Percentiles rank a stretch among this genome's conserved stretches.
These are phyloP conservation scores for Aspergillus oerlinghausenensis DNA, from an alignment of 2,329 filamentous ascomycete genomes.

Conservation along the genomic window DNA sequence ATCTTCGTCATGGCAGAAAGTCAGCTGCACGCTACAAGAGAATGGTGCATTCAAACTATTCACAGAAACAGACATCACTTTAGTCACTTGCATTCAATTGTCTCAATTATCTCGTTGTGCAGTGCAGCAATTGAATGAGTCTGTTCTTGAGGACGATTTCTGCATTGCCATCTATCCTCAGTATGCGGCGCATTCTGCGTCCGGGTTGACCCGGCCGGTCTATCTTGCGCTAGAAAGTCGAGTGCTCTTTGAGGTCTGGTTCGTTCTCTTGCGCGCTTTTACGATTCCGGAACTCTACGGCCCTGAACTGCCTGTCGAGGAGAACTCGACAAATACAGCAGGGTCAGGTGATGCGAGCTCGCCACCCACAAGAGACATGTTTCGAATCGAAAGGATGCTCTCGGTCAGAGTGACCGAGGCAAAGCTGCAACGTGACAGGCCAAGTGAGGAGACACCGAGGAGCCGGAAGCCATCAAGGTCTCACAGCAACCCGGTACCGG, in stretches of 20 bases:
- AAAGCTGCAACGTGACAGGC: constrained; percentile 44
- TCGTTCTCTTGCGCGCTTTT: constrained; percentile 84
- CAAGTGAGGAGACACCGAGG: constrained; percentile 28
- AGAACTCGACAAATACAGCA: constrained; percentile 42
- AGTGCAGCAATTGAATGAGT: constrained; percentile 83
- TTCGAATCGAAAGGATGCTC: constrained; percentile 60
- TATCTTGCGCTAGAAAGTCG: constrained; percentile 83
- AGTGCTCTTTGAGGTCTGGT: constrained; percentile 95
- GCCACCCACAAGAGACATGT: constrained; percentile 53
- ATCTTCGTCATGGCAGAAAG: constrained; percentile 71
- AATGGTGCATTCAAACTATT: constrained; percentile 92
- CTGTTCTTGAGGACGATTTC: constrained; percentile 86
- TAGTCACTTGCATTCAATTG: constrained; percentile 79
- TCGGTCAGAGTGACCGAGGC: constrained; percentile 59
- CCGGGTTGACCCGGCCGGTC: constrained; percentile 77
- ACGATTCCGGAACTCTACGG: constrained; percentile 88
- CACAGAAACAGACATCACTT: constrained; percentile 74
- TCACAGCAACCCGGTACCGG: constrained; percentile 22
- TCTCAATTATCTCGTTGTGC: constrained; percentile 85
- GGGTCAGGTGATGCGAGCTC: constrained; percentile 22
- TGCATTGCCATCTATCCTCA: constrained; percentile 95
- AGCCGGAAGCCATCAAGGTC: constrained; percentile 32
- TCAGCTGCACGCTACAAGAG: constrained; percentile 90
- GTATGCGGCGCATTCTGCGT: constrained; percentile 70
- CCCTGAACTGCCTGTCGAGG: constrained; percentile 41